A percentile compares a stretch with the other conserved stretches of the same genome.
Conservation (phyloP, 352 stramenopile genomes). For the Globisporangium viniferum region DNA sequence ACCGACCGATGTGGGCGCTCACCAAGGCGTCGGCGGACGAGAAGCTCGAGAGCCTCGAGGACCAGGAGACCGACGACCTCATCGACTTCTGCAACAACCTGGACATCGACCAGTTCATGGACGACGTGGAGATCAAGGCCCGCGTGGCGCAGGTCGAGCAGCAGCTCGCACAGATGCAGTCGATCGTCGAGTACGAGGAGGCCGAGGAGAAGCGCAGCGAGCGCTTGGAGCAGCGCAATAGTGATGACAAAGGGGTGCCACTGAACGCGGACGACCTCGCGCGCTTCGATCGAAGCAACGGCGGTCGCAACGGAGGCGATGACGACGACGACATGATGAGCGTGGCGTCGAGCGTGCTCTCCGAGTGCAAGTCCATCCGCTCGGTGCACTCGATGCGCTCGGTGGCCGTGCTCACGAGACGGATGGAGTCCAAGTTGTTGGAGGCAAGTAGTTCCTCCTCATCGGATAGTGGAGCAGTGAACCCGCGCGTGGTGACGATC, state of each 20-base stretch:
- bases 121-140: slow-evolving; percentile 88
- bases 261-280: slow-evolving; percentile 57
- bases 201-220: slow-evolving; percentile 81
- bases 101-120: slow-evolving; percentile 94
- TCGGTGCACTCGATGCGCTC: slow-evolving; percentile 83
- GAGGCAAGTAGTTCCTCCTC: slow-evolving; percentile 15
- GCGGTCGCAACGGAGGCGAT: slow-evolving; percentile 14
- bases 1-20: slow-evolving; percentile 89
- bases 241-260: slow-evolving; percentile 47
- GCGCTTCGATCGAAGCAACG: slow-evolving; percentile 28
- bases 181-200: slow-evolving; percentile 73
- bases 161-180: slow-evolving; percentile 87
- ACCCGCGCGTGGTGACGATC: slow-evolving; percentile 84
- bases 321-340: slow-evolving; percentile 66
- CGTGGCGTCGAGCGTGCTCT: slow-evolving; percentile 73
- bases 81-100: slow-evolving; percentile 93
- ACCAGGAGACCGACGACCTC: slow-evolving; percentile 88
- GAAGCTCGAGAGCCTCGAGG: slow-evolving; percentile 69
- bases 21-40: slow-evolving; percentile 83
- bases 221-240: slow-evolving; percentile 66
- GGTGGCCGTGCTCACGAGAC: slow-evolving; percentile 66
- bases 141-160: slow-evolving; percentile 86
- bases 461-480: slow-evolving; percentile 30
- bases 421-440: slow-evolving; percentile 67
- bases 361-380: slow-evolving; percentile 84